phyloP scores from a whole-genome alignment of 352 stramenopile species.

The Phytophthora tubulina region DNA sequence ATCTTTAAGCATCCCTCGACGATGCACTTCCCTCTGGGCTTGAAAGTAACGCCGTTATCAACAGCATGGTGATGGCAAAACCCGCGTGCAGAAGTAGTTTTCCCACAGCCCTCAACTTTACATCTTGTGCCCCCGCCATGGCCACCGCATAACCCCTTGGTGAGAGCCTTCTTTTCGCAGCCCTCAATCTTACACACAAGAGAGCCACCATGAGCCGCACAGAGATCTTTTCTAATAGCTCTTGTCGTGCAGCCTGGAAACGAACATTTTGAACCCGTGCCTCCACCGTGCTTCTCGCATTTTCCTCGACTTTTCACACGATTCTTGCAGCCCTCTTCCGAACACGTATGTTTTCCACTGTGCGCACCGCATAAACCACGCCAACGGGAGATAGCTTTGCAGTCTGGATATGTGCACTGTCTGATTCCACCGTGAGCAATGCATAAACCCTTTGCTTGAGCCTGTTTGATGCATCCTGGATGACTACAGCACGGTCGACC shows the following conservation, averaged over 20 bases:
- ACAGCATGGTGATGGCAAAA: slow-evolving; percentile 37
- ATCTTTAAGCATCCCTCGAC: slow-evolving; percentile 34
- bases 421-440: slow-evolving; percentile 32
- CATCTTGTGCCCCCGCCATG: slow-evolving; percentile 18
- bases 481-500: not conserved
- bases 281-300: slow-evolving; percentile 34
- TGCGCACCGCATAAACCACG: slow-evolving; percentile 21
- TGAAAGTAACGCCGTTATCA: slow-evolving; percentile 18
- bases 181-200: slow-evolving; percentile 26
- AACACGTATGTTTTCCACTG: slow-evolving; percentile 27
- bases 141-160: slow-evolving; percentile 27
- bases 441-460: slow-evolving; percentile 34
- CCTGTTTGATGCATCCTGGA: slow-evolving; percentile 32
- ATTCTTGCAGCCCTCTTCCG: not conserved
- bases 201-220: slow-evolving; percentile 28
- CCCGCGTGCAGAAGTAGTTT: slow-evolving; percentile 22
- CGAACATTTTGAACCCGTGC: slow-evolving; percentile 20
- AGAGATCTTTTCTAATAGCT: slow-evolving; percentile 27
- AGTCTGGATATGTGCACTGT: slow-evolving; percentile 21
- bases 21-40: slow-evolving; percentile 25
- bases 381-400: slow-evolving; percentile 16
- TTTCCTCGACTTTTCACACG: not conserved
- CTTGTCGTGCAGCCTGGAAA: slow-evolving; percentile 21
- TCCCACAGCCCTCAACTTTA: slow-evolving; percentile 30
- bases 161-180: slow-evolving; percentile 17